Conservation (phyloP, 768 basidiomycete species). For the Rhodosporidiobolus odoratus region DNA sequence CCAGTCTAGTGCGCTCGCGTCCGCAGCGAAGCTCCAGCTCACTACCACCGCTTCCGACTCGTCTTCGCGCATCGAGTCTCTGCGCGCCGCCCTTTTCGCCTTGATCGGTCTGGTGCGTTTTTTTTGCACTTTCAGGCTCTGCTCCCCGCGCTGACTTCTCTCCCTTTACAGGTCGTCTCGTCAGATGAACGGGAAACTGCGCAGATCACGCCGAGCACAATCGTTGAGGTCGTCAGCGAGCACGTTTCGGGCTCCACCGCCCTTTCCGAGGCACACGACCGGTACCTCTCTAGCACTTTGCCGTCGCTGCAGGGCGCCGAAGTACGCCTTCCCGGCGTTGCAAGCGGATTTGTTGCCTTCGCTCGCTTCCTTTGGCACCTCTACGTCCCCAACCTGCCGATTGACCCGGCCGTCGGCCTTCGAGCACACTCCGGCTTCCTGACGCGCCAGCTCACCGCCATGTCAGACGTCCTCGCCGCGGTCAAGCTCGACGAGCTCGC, state of each 20-base stretch:
- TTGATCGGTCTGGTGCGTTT: constrained; percentile 25
- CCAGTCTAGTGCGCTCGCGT: constrained; percentile 18
- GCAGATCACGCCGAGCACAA: constrained; percentile 32
- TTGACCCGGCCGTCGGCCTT: constrained; percentile 75
- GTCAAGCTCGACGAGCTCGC: constrained; percentile 57
- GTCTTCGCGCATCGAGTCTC: not conserved
- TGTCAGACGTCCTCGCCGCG: constrained; percentile 49
- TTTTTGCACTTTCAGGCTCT: not conserved
- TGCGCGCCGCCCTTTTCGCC: constrained; percentile 5
- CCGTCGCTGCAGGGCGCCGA: not conserved
- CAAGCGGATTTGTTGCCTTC: constrained; percentile 31
- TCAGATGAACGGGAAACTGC: not conserved
- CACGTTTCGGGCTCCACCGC: constrained; percentile 56
- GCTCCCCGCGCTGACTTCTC: not conserved
- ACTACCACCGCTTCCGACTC: constrained; percentile 4
- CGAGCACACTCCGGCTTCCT: constrained; percentile 42
- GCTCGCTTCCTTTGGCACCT: constrained; percentile 57
- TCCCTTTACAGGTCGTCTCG: not conserved
- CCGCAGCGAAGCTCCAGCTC: constrained; percentile 25
- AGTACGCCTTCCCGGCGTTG: not conserved
- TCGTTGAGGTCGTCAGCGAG: constrained; percentile 37
- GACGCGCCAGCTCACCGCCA: constrained; percentile 41
- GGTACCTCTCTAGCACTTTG: constrained; percentile 38
- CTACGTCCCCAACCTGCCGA: constrained; percentile 72
- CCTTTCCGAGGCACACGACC: constrained; percentile 46